Percentiles rank a stretch among this genome's conserved stretches.
Conservation (phyloP, 2,329 filamentous ascomycete species). For the Xylariales sp. region DNA sequence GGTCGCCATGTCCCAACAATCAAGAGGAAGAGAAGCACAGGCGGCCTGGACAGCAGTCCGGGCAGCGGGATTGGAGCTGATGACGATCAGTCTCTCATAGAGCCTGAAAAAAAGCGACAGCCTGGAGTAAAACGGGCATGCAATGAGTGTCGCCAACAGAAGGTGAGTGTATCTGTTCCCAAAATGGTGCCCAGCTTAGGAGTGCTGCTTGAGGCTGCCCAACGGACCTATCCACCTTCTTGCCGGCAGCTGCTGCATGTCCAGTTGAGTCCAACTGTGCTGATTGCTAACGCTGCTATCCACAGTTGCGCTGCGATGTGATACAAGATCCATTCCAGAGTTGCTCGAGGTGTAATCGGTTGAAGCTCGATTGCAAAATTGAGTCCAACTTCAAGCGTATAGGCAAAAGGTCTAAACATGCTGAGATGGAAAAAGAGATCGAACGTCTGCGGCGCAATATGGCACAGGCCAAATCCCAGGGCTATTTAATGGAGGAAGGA, state of each 20-base stretch:
- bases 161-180: conserved; percentile 51
- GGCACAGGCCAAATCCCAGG: conserved; percentile 54
- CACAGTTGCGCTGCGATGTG: conserved; percentile 76
- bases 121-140: conserved; percentile 74
- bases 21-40: conserved; percentile 58
- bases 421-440: conserved; percentile 83
- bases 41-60: conserved; percentile 54
- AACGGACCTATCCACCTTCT: too few species aligned
- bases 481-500: conserved; percentile 49
- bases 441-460: conserved; percentile 61
- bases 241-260: too few species aligned
- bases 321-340: conserved; percentile 74
- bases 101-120: conserved; percentile 58
- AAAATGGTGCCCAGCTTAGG: too few species aligned
- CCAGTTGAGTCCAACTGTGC: neutral
- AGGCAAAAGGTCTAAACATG: conserved; percentile 77
- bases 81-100: conserved; percentile 51
- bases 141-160: conserved; percentile 82
- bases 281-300: conserved; percentile 5
- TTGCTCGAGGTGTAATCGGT: conserved; percentile 73
- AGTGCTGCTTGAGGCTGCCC: too few species aligned
- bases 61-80: conserved; percentile 47
- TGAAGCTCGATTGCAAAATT: conserved; percentile 80
- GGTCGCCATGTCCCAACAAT: conserved; percentile 41
- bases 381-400: conserved; percentile 84